phyloP scores from a whole-genome alignment of 2,329 filamentous ascomycete genomes.

The Chrysoporthe austroafricana region DNA sequence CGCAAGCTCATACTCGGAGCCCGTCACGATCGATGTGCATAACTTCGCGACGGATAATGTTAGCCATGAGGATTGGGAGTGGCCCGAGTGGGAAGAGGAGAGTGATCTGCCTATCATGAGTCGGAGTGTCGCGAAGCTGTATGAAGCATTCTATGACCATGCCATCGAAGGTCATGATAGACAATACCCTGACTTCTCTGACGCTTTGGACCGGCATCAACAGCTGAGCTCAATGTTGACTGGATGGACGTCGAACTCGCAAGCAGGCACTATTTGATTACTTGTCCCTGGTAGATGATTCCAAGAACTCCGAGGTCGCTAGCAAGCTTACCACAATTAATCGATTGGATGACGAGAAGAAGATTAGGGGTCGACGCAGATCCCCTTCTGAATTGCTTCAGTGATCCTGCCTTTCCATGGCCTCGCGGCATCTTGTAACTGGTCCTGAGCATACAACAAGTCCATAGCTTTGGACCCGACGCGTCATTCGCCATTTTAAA shows the following conservation, averaged over 20 bases:
- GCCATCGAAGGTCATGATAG: constrained; percentile 1
- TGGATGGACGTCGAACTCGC: constrained; percentile 12
- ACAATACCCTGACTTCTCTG: constrained; percentile 19
- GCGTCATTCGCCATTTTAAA: no score
- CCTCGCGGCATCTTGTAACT: no score
- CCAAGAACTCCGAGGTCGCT: no score
- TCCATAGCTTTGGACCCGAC: no score
- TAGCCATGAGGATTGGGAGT: constrained; percentile 48
- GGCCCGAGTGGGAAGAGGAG: constrained; percentile 51
- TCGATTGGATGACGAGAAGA: no score
- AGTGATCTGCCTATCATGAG: constrained; percentile 44
- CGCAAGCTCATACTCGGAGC: constrained; percentile 40
- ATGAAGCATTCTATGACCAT: constrained; percentile 52
- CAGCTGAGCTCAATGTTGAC: constrained; percentile 18
- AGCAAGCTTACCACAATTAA: no score
- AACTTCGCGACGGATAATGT: constrained; percentile 51
- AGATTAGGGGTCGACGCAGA: no score
- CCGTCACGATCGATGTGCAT: constrained; percentile 54
- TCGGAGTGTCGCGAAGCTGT: constrained; percentile 57
- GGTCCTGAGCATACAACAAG: no score
- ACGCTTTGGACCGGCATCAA: constrained; percentile 22
- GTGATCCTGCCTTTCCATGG: no score
- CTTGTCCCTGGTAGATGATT: no score
- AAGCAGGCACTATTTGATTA: background rate
- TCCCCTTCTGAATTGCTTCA: no score